These are phyloP conservation scores for Scenedesmus sp. DNA, from an alignment of 163 green algal species.

Conservation along the genomic window DNA sequence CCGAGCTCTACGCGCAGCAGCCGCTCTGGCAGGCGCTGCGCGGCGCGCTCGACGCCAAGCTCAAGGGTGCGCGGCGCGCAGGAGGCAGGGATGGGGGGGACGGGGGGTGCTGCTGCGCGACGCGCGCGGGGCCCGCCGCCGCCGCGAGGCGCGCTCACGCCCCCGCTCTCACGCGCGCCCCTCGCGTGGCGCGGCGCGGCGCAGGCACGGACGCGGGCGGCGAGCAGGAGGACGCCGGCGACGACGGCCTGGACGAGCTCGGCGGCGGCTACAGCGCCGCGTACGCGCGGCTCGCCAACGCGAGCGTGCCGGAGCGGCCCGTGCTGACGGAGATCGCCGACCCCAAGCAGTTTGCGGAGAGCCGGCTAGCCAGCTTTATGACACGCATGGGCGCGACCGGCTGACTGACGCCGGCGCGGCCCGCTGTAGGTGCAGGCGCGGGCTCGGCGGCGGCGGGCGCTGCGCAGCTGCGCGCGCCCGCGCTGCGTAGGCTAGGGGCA, in stretches of 20 bases:
- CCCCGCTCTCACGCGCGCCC: too few species aligned
- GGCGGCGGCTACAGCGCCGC: constrained; percentile 57
- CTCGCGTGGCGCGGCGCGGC: neutral
- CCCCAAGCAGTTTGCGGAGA: constrained; percentile 59
- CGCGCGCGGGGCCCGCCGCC: neutral
- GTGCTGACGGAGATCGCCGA: constrained; percentile 64
- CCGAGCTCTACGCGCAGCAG: constrained; percentile 43
- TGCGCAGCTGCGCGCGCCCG: too few species aligned
- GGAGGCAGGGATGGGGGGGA: neutral
- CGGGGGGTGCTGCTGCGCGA: neutral
- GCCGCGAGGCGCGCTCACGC: too few species aligned
- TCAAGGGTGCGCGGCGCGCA: constrained; percentile 38
- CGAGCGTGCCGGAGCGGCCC: constrained; percentile 49
- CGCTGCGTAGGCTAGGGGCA: too few species aligned
- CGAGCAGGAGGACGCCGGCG: neutral
- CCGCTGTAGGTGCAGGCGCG: too few species aligned
- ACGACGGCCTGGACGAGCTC: constrained; percentile 6
- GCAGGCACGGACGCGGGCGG: neutral
- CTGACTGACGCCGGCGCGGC: too few species aligned
- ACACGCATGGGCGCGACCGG: neutral
- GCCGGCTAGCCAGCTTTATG: constrained; percentile 44
- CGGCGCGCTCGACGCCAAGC: constrained; percentile 52
- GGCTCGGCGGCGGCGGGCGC: too few species aligned
- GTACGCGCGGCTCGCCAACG: constrained; percentile 64
- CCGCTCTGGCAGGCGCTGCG: constrained; percentile 53